Evolutionary conservation across 2,329 filamentous ascomycete genomes (phyloP).

Genomic region (Clathrospora elynae): DNA sequence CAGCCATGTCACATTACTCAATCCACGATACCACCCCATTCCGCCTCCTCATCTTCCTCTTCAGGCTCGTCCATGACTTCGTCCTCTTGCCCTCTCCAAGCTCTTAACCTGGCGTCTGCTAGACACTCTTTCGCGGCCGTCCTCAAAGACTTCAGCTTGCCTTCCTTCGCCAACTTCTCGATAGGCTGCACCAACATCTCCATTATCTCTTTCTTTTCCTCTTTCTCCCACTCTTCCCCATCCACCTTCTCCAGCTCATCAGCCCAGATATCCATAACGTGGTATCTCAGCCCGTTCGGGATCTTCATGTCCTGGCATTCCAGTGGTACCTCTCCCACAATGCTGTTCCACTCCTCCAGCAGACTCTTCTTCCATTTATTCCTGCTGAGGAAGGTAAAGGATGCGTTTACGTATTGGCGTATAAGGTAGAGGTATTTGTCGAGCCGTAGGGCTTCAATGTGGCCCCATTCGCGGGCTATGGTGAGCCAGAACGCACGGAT

Average conservation of each 20-base stretch:
- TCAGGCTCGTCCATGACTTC: slow-evolving; percentile 46
- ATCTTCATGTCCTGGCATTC: slow-evolving; percentile 61
- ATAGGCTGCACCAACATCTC: slow-evolving; percentile 61
- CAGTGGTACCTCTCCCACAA: slow-evolving; percentile 56
- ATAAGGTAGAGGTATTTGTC: slow-evolving; percentile 93
- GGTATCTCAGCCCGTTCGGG: slow-evolving; percentile 82
- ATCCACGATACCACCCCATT: slow-evolving; percentile 73
- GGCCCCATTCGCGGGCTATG: slow-evolving; percentile 57
- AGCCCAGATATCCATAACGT: slow-evolving; percentile 87
- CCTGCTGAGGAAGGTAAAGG: slow-evolving; percentile 59
- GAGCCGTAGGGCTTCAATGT: slow-evolving; percentile 63
- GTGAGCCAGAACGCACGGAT: slow-evolving; percentile 59
- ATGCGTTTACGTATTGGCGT: slow-evolving; percentile 75
- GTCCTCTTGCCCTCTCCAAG: slow-evolving; percentile 57
- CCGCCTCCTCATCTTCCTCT: slow-evolving; percentile 60
- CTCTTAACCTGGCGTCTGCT: slow-evolving; percentile 73
- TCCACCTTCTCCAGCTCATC: slow-evolving; percentile 82
- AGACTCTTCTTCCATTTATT: slow-evolving; percentile 48
- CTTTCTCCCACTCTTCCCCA: slow-evolving; percentile 48
- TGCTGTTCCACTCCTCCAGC: slow-evolving; percentile 52
- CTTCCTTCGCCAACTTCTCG: slow-evolving; percentile 60
- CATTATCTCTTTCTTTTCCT: slow-evolving; percentile 47
- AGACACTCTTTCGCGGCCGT: slow-evolving; percentile 71
- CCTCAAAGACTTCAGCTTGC: slow-evolving; percentile 73
- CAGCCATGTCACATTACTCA: slow-evolving; percentile 42